Percentiles rank a stretch among this genome's conserved stretches.
Evolutionary conservation across 192 early-diverging fungal species (phyloP).

Genomic region (Coemansia sp.): DNA sequence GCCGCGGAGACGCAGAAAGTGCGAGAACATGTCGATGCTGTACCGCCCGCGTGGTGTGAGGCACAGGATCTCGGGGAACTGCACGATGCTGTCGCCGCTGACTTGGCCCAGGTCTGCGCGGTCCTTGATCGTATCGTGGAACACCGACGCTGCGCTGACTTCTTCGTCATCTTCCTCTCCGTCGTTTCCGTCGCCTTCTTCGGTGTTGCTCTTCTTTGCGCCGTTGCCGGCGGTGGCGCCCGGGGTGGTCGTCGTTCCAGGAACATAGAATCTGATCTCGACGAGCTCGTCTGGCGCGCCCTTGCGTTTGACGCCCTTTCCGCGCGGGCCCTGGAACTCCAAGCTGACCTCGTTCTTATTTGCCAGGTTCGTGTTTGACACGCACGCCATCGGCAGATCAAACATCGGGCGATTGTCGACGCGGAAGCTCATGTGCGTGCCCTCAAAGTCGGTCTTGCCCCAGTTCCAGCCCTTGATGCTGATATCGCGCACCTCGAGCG

Average conservation of each 20-base stretch:
- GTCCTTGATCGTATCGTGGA: conserved; percentile 90
- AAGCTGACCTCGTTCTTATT: conserved; percentile 91
- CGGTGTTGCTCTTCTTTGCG: conserved; percentile 52
- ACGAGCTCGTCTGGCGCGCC: conserved; percentile 74
- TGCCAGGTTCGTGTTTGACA: conserved; percentile 79
- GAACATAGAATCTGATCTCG: conserved; percentile 91
- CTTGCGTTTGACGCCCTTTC: conserved; percentile 56
- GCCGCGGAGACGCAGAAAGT: conserved; percentile 91
- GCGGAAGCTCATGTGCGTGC: conserved; percentile 76
- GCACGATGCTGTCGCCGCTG: conserved; percentile 84
- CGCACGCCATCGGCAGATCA: conserved; percentile 85
- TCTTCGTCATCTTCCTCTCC: conserved; percentile 63
- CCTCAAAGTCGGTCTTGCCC: conserved; percentile 85
- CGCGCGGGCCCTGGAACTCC: conserved; percentile 78
- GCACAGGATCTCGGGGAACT: conserved; percentile 85
- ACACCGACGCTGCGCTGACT: conserved; percentile 65
- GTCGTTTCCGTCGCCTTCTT: conserved; percentile 25
- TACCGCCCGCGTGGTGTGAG: conserved; percentile 93
- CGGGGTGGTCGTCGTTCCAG: conserved; percentile 66
- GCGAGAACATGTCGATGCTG: conserved; percentile 88
- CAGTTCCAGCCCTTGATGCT: conserved; percentile 96
- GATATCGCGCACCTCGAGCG: conserved; percentile 78
- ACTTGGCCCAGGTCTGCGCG: conserved; percentile 84
- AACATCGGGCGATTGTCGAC: conserved; percentile 81
- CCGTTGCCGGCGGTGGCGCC: neutral